A percentile compares a stretch with the other conserved stretches of the same genome.
Evolutionary conservation across 1,284 basidiomycete genomes (phyloP).

Genomic region (Marasmius sp.): DNA sequence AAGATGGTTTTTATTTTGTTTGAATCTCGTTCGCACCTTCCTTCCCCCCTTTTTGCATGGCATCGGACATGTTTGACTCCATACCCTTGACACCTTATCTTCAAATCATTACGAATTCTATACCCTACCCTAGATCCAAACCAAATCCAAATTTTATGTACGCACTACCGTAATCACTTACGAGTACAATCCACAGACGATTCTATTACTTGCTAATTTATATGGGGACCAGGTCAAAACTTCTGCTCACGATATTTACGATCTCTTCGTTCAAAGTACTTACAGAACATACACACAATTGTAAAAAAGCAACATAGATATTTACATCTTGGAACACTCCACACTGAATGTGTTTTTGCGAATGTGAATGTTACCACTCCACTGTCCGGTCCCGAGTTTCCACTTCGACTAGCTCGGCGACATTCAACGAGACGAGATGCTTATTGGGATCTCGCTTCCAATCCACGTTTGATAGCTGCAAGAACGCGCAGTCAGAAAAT

Average conservation of each 20-base stretch:
- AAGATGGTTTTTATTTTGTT: not conserved
- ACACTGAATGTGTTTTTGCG: not conserved
- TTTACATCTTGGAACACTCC: not conserved
- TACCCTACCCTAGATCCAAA: not conserved
- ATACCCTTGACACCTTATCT: not conserved
- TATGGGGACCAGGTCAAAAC: not conserved
- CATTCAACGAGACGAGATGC: not conserved
- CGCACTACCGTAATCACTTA: constrained; percentile 2
- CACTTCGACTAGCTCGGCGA: not conserved
- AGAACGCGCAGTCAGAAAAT: constrained; percentile 8
- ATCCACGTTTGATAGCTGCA: constrained; percentile 55
- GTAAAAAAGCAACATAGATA: not conserved
- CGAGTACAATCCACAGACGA: not conserved
- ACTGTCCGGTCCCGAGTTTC: not conserved
- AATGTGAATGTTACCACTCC: not conserved
- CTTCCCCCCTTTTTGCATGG: not conserved
- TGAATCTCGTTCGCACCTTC: not conserved
- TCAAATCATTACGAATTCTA: not conserved
- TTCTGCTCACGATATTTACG: not conserved
- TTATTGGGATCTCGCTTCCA: constrained; percentile 36
- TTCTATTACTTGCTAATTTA: not conserved
- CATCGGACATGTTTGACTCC: not conserved
- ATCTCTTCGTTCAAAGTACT: not conserved
- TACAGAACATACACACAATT: not conserved
- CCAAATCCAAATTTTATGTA: not conserved